Evolutionary conservation across 257 asterid genomes (phyloP), one percentile per base, ranked within the genome.

Genomic region (Anisodus tanguticus): DNA sequence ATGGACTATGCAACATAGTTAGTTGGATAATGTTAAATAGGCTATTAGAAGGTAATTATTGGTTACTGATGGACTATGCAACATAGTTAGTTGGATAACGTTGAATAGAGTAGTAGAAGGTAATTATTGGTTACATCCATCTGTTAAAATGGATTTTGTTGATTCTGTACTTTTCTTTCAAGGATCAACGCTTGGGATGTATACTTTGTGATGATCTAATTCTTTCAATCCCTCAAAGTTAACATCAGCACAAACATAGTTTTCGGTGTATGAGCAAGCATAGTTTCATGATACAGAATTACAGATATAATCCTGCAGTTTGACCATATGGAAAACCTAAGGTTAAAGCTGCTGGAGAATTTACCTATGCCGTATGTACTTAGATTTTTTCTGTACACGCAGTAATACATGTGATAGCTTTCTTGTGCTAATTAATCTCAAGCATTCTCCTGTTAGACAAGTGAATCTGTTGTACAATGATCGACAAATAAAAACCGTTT

Each of bases 261-360:
- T 76, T 76, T 63, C 26, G 22, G 81, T 2, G n/a, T 76, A 51
- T 26, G 49, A 13, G 16, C 81, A 76, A 19, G 81, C 47, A 53
- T 76, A 12, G 63, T 31, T 22, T 55, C 47, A 13, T 22, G 81
- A 76, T 51, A 76, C 47, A 76, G 49, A 76, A 59, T 59, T 7
- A 59, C 3, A 59, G 3, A 59, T 2, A 59, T 10, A 17, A 76
- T 76, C 22, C 6, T 8, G 81, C 35, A 19, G 22, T 49, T 22
- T 12, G 59, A 11, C 59, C 60, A 74, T 11, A 49, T 22, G 80
- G 8, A 49, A 12, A 76, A 26, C 63, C 0, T 3, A 13, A 7
- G 49, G 47, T 51, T 53, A 26, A 76, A 26, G 60, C 81, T 51
- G 81, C 37, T 51, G 47, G 81, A 53, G 64, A 76, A 76, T 51